A percentile compares a stretch with the other conserved stretches of the same genome.
Evolutionary conservation across 2,329 filamentous ascomycete species (phyloP).

Genomic region (Aspergillus phoenicis): DNA sequence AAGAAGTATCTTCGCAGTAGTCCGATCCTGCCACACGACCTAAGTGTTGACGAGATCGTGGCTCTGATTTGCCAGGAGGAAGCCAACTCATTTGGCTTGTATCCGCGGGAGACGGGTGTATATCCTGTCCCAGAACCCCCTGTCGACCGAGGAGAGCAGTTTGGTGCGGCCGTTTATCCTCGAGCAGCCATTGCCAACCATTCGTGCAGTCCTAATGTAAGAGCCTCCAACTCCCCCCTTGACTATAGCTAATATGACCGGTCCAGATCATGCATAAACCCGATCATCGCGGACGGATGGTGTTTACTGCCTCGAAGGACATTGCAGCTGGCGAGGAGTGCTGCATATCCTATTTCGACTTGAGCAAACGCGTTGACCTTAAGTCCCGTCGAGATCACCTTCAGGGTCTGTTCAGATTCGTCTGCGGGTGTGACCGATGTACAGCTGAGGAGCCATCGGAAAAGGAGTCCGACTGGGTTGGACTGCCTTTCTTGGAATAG

Average conservation of each 20-base stretch:
- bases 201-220: conserved; percentile 26
- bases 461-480: conserved; percentile 3
- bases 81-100: conserved; percentile 25
- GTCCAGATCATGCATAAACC: conserved; percentile 35
- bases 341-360: conserved; percentile 38
- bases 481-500: conserved; percentile 3
- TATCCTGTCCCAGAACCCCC: conserved; percentile 1
- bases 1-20: conserved; percentile 32
- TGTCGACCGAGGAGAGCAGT: conserved; percentile 22
- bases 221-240: not conserved
- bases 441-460: conserved; percentile 23
- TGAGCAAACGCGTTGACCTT: conserved; percentile 25
- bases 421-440: conserved; percentile 33
- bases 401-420: conserved; percentile 31
- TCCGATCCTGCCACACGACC: conserved; percentile 17
- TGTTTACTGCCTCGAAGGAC: conserved; percentile 33
- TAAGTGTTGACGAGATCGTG: conserved; percentile 7
- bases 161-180: conserved; percentile 24
- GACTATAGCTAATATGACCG: not conserved
- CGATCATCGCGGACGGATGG: conserved; percentile 32
- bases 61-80: conserved; percentile 25
- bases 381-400: conserved; percentile 29
- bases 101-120: conserved; percentile 20
- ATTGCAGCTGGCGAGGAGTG: conserved; percentile 36
- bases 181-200: conserved; percentile 26